These are phyloP conservation scores for Sinapis alba DNA, from an alignment of 441 rosid genomes.

Conservation along the genomic window DNA sequence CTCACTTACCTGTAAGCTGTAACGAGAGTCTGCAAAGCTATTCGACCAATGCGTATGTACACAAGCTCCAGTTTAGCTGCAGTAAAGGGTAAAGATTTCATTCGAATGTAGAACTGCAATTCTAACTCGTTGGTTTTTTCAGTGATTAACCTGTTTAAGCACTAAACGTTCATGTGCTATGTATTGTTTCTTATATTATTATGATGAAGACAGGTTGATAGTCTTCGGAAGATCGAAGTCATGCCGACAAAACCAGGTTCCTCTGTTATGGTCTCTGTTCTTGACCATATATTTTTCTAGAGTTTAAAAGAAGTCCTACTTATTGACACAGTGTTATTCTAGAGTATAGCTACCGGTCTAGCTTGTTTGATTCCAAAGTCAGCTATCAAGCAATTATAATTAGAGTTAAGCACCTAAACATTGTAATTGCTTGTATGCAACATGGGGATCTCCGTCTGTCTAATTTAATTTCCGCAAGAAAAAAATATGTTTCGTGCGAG, in stretches of 20 bases:
- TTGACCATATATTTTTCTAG: conserved; percentile 5
- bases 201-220: conserved; percentile 9
- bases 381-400: background rate
- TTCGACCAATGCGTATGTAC: background rate
- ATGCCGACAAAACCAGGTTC: conserved; percentile 16
- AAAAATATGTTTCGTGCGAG: background rate
- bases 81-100: conserved; percentile 4
- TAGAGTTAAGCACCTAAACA: no score
- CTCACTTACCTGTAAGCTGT: conserved; percentile 16
- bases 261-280: background rate
- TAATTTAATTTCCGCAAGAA: background rate
- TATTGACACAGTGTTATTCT: conserved; percentile 1
- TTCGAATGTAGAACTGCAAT: background rate
- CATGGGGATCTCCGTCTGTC: background rate
- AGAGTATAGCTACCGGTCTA: background rate
- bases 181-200: background rate
- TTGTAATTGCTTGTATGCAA: no score
- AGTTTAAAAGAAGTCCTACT: background rate
- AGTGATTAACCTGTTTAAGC: background rate
- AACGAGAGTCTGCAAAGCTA: conserved; percentile 21
- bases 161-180: background rate
- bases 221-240: background rate
- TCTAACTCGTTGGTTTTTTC: conserved; percentile 3
- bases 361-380: background rate
- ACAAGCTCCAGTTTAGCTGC: background rate